A percentile compares a stretch with the other conserved stretches of the same genome.
Evolutionary conservation across 2,329 filamentous ascomycete species (phyloP).

Genomic region (Cryphonectria naterciae): DNA sequence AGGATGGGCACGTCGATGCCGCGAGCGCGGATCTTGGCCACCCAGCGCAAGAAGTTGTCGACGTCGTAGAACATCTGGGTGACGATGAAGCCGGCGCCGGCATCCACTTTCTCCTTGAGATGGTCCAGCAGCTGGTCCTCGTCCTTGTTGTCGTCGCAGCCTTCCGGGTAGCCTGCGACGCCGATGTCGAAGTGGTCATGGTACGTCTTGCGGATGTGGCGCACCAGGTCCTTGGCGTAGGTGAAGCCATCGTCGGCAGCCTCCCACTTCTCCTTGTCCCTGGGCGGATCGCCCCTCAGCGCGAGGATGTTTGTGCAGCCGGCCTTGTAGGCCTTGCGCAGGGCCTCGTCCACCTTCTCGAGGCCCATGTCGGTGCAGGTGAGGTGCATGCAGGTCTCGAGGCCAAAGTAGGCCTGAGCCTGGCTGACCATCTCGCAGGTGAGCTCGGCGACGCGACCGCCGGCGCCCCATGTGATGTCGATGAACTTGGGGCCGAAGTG

Average conservation of each 20-base stretch:
- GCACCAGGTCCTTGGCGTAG: constrained; percentile 86
- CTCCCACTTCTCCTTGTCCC: constrained; percentile 93
- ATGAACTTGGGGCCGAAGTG: constrained; percentile 92
- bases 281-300: constrained; percentile 87
- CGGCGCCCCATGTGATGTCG: constrained; percentile 98
- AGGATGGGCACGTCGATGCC: constrained; percentile 76
- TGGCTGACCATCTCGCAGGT: constrained; percentile 98
- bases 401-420: constrained; percentile 89
- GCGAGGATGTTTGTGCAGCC: constrained; percentile 98
- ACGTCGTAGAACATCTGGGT: constrained; percentile 99
- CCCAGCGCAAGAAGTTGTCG: constrained; percentile 93
- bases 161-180: constrained; percentile 95
- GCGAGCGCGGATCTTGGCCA: constrained; percentile 79
- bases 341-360: constrained; percentile 86
- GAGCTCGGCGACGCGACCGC: constrained; percentile 85
- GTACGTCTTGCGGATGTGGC: constrained; percentile 76
- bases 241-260: constrained; percentile 84
- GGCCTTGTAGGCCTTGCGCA: constrained; percentile 86
- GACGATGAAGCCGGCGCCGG: constrained; percentile 89
- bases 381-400: constrained; percentile 99
- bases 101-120: constrained; percentile 95
- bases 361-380: constrained; percentile 98
- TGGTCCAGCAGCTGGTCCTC: constrained; percentile 85
- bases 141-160: constrained; percentile 89
- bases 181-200: constrained; percentile 96